Percentiles rank a stretch among this genome's conserved stretches.
phyloP scores from a whole-genome alignment of 805 yeast species.

The Kurtzmaniella fragi region DNA sequence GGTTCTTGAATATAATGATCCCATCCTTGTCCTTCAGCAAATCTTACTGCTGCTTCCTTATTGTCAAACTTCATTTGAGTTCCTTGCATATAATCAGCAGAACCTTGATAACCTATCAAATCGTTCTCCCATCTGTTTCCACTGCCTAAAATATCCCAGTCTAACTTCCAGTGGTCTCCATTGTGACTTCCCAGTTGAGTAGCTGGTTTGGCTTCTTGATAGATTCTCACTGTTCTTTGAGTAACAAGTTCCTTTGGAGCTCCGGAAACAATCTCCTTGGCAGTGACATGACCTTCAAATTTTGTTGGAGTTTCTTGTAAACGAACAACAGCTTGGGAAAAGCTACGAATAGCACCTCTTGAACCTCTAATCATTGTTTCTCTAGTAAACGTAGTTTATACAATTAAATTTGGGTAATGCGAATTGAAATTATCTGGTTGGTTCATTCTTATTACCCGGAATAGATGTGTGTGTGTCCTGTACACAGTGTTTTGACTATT shows the following conservation, averaged over 20 bases:
- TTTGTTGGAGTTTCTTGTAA: constrained; percentile 21
- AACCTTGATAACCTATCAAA: constrained; percentile 77
- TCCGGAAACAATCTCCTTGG: constrained; percentile 65
- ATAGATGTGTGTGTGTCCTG: no score
- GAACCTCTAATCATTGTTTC: no score
- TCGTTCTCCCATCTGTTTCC: constrained; percentile 89
- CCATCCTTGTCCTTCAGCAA: constrained; percentile 86
- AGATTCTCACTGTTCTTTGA: constrained; percentile 69
- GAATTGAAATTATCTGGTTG: constrained; percentile 20
- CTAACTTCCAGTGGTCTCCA: constrained; percentile 63
- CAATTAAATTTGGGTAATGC: neutral
- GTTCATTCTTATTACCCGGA: constrained; percentile 18
- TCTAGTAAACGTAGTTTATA: neutral
- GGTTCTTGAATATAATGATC: constrained; percentile 80
- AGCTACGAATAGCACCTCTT: constrained; percentile 15
- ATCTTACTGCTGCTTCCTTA: constrained; percentile 70
- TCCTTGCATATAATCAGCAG: constrained; percentile 78
- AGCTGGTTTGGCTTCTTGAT: constrained; percentile 71
- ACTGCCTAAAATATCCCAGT: constrained; percentile 76
- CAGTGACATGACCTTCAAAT: constrained; percentile 16
- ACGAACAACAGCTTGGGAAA: constrained; percentile 14
- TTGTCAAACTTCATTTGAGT: constrained; percentile 69
- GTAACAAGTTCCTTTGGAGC: constrained; percentile 66
- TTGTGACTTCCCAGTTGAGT: constrained; percentile 68
- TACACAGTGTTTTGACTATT: no score